Evolutionary conservation across 257 asterid genomes (phyloP), one percentile per base, ranked within the genome.

Genomic region (Sherardia arvensis): DNA sequence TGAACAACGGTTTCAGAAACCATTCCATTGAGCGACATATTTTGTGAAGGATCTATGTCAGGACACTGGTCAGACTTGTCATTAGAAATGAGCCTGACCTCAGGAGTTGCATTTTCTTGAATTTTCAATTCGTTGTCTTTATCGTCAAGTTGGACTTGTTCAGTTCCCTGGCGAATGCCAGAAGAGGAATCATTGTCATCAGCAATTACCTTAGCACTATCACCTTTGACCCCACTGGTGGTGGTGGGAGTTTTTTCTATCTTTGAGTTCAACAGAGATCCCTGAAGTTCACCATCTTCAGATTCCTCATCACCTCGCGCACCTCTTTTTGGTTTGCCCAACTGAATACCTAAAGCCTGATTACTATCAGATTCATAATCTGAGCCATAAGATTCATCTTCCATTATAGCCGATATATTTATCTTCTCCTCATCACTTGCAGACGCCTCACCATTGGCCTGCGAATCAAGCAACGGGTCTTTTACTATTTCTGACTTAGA

Each of bases 261-360:
- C 15, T 69, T 67, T 68, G 84, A 69, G 40, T 36, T 73, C 55
- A 61, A 70, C 10, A 64, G 20, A 30, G 83, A 77, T 69, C 85
- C 96, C 74, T 95, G 82, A 62, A 86, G 78, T 74, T 92, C 97
- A 68, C 97, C 97, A 64, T 92, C 98, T 82, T 92, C 96, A 71
- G 66, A 81, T 11, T 90, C 96, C 55, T 81, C 94, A 71, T 87
- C 93, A 75, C 81, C 94, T 72, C 73, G 81, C 66, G 18, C 66
- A 65, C 70, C 34, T 4, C 73, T 71, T 61, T 53, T 64, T 61
- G 62, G 77, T 18, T 21, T 40, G 45, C 60, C 76, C 69, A 53
- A 57, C 26, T 25, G 61, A 59, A 69, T 53, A 34, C 53, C 76
- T 66, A 64, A 49, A 49, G 72, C 77, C 76, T 62, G 73, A 67